phyloP scores from a whole-genome alignment of 2,329 filamentous ascomycete species.

The Sporothrix pallida region DNA sequence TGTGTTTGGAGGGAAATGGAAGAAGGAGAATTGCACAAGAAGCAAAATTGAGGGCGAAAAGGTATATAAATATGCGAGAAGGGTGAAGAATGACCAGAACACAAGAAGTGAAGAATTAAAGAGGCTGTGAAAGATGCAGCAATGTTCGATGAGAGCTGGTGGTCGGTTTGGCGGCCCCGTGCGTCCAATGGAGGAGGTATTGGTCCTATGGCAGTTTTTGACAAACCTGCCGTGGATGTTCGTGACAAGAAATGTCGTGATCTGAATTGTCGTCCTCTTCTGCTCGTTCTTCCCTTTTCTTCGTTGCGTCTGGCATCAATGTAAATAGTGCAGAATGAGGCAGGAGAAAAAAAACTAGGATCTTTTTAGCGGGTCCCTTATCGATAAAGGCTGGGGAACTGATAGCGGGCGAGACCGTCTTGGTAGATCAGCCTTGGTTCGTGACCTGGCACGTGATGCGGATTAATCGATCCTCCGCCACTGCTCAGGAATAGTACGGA shows the following conservation, averaged over 20 bases:
- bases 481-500: neutral
- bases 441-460: constrained; percentile 25
- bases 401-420: neutral
- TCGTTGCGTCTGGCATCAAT: constrained; percentile 27
- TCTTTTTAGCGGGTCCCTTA: constrained; percentile 32
- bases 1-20: neutral
- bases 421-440: neutral
- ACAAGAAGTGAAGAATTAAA: neutral
- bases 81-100: neutral
- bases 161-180: neutral
- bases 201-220: neutral
- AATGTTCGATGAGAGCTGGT: neutral
- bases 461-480: constrained; percentile 1
- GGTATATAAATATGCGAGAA: neutral
- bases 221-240: neutral
- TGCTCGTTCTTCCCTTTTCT: neutral
- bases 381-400: constrained; percentile 31
- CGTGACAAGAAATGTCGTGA: neutral
- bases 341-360: constrained; percentile 33
- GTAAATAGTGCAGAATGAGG: constrained; percentile 28
- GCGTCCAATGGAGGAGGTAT: neutral
- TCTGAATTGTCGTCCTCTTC: neutral
- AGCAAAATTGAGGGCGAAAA: neutral
- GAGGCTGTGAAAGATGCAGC: neutral
- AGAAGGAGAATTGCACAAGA: neutral